A percentile compares a stretch with the other conserved stretches of the same genome.
These are phyloP conservation scores for Podospora sp. DNA, from an alignment of 495 filamentous ascomycete species.

Conservation along the genomic window DNA sequence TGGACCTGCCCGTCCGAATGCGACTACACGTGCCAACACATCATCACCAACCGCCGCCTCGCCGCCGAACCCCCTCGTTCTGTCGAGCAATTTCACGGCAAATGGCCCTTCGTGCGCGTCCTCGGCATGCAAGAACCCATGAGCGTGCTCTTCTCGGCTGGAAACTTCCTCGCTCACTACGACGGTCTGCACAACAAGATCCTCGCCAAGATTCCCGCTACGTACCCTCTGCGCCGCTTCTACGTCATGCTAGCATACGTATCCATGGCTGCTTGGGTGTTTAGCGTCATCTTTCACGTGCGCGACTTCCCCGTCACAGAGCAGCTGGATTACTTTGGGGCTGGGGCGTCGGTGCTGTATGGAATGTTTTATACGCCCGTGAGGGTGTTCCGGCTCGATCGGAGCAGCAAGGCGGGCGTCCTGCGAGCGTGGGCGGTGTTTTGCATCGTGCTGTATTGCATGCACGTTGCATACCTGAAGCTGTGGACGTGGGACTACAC, in stretches of 20 bases:
- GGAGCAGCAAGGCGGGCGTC: conserved; percentile 57
- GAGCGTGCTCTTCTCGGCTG: conserved; percentile 86
- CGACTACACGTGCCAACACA: conserved; percentile 97
- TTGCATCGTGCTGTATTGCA: conserved; percentile 70
- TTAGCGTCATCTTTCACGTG: conserved; percentile 88
- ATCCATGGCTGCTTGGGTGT: conserved; percentile 80
- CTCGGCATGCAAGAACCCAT: conserved; percentile 94
- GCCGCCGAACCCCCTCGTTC: conserved; percentile 56
- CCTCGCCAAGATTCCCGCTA: conserved; percentile 65
- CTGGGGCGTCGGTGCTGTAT: conserved; percentile 88
- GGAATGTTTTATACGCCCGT: conserved; percentile 83
- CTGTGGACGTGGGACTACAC: conserved; percentile 90
- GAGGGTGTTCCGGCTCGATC: conserved; percentile 79
- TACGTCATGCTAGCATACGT: conserved; percentile 82
- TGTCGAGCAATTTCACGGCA: conserved; percentile 95
- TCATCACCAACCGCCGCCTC: conserved; percentile 76
- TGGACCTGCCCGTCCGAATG: conserved; percentile 89
- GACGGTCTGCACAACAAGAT: conserved; percentile 72
- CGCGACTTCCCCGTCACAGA: conserved; percentile 85
- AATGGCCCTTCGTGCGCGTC: conserved; percentile 94
- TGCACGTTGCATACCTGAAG: conserved; percentile 82
- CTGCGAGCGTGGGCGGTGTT: conserved; percentile 73
- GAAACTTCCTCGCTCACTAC: conserved; percentile 89
- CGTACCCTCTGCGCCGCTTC: conserved; percentile 76
- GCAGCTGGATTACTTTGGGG: conserved; percentile 94